Conservation (phyloP, 2,329 filamentous ascomycete species). For the Curvularia lunata region DNA sequence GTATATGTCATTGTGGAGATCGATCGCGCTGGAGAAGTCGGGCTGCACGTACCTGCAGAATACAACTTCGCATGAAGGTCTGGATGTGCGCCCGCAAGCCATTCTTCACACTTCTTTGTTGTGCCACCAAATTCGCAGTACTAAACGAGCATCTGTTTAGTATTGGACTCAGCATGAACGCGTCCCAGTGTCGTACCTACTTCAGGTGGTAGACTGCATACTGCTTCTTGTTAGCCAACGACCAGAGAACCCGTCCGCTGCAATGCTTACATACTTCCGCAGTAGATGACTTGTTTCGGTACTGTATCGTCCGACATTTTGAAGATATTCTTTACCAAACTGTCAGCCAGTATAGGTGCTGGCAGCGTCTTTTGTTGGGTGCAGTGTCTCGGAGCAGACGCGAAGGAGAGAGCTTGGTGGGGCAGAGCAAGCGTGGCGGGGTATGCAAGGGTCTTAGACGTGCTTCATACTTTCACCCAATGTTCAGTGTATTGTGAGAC, state of each 20-base stretch:
- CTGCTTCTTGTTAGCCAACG: constrained; percentile 49
- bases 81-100: constrained; percentile 79
- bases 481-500: not conserved
- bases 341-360: not conserved
- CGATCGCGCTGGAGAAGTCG: not conserved
- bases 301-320: constrained; percentile 47
- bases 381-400: constrained; percentile 16
- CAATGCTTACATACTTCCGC: constrained; percentile 59
- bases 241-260: not conserved
- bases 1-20: not conserved
- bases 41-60: constrained; percentile 71
- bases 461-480: constrained; percentile 3
- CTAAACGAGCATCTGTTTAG: constrained; percentile 57
- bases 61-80: constrained; percentile 80
- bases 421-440: constrained; percentile 22
- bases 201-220: constrained; percentile 71
- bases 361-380: constrained; percentile 3
- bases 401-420: constrained; percentile 22
- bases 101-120: constrained; percentile 95
- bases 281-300: constrained; percentile 65
- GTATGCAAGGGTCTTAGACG: constrained; percentile 14
- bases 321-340: not conserved
- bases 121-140: constrained; percentile 99
- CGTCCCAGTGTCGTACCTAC: constrained; percentile 57
- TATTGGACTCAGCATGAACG: not conserved